Percentiles rank a stretch among this genome's conserved stretches.
These are phyloP conservation scores for Cystofilobasidium macerans DNA, from an alignment of 768 basidiomycete genomes.

Conservation along the genomic window DNA sequence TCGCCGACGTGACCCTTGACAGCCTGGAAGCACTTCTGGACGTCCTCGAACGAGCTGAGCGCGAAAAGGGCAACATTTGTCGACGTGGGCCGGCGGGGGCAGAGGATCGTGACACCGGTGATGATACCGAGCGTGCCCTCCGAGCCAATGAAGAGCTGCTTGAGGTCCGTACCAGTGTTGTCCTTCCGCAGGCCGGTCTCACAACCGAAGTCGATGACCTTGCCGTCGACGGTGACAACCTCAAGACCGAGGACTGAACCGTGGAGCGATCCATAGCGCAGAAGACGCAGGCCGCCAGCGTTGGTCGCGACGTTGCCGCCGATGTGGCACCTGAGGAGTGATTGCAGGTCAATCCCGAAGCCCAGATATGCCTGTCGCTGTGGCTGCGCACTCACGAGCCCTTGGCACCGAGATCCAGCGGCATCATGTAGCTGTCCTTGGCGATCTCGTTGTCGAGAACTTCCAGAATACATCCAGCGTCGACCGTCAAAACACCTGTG, in stretches of 20 bases:
- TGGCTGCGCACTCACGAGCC: constrained; percentile 58
- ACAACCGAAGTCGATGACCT: constrained; percentile 76
- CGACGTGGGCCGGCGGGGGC: constrained; percentile 62
- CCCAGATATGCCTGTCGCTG: background rate
- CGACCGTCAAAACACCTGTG: constrained; percentile 74
- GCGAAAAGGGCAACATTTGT: constrained; percentile 87
- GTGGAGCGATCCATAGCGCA: constrained; percentile 90
- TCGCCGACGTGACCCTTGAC: constrained; percentile 77
- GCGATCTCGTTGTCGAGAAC: constrained; percentile 73
- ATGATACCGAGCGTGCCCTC: constrained; percentile 94
- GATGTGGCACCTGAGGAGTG: constrained; percentile 68
- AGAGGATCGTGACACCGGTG: constrained; percentile 87
- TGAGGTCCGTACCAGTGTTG: constrained; percentile 97
- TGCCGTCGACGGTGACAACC: constrained; percentile 88
- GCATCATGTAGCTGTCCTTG: constrained; percentile 87
- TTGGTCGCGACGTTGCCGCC: constrained; percentile 96
- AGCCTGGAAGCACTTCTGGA: constrained; percentile 70
- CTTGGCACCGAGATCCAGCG: constrained; percentile 88
- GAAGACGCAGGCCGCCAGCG: constrained; percentile 85
- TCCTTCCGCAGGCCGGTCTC: constrained; percentile 70
- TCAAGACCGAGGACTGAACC: constrained; percentile 91
- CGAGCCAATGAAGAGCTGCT: constrained; percentile 94
- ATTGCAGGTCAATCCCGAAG: background rate
- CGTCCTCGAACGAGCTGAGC: constrained; percentile 71
- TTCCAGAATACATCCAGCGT: constrained; percentile 90